These are phyloP conservation scores for Aspergillus udagawae DNA, from an alignment of 2,329 filamentous ascomycete species.

Conservation along the genomic window DNA sequence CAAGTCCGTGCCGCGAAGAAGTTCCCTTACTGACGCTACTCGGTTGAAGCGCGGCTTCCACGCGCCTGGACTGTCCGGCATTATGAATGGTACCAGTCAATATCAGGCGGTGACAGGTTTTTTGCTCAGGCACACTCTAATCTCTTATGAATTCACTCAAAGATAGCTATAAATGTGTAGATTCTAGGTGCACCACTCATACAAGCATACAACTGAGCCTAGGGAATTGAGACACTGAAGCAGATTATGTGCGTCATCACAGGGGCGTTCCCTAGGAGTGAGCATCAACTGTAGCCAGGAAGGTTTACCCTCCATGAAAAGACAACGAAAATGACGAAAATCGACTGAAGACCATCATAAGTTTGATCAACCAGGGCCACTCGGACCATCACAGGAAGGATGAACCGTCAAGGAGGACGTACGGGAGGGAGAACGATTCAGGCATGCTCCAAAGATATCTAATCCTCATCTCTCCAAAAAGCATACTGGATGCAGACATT, in stretches of 20 bases:
- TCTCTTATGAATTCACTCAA: constrained; percentile 2
- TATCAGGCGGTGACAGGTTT: constrained; percentile 19
- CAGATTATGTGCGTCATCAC: neutral
- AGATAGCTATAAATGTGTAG: neutral
- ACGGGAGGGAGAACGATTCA: neutral
- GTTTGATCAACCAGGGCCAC: neutral
- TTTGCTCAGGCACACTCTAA: constrained; percentile 9
- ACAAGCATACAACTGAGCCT: neutral
- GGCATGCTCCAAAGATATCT: neutral
- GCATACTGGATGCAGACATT: neutral
- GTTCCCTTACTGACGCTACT: constrained; percentile 24
- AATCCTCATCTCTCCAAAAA: neutral
- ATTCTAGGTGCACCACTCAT: neutral
- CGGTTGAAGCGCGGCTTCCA: constrained; percentile 29
- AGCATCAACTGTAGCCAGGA: neutral
- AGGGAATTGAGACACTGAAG: neutral
- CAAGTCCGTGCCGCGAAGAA: constrained; percentile 20
- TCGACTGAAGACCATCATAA: neutral
- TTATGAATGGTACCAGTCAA: constrained; percentile 18
- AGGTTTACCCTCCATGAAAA: neutral
- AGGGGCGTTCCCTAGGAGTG: neutral
- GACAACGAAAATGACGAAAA: neutral
- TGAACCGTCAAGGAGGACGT: neutral
- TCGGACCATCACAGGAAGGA: neutral
- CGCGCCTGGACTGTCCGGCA: constrained; percentile 25